Percentiles rank a stretch among this genome's conserved stretches.
Evolutionary conservation across 768 basidiomycete species (phyloP).

Genomic region (Boletales sp.): DNA sequence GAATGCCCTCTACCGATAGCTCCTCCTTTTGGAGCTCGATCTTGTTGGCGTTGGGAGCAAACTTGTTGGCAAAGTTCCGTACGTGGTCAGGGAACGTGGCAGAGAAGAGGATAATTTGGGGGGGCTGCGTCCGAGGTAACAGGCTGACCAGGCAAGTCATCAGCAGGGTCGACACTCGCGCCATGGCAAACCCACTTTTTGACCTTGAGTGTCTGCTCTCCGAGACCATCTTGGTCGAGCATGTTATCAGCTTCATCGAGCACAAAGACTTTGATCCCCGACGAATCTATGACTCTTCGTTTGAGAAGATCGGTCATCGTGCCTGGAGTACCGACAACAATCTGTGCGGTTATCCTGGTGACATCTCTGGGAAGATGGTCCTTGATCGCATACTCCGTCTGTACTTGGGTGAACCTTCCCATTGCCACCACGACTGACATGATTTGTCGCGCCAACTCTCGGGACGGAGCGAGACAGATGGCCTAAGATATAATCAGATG

Average conservation of each 20-base stretch:
- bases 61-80: conserved; percentile 85
- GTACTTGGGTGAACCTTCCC: conserved; percentile 92
- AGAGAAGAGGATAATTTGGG: conserved; percentile 94
- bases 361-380: conserved; percentile 70
- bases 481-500: conserved; percentile 49
- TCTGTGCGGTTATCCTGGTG: conserved; percentile 74
- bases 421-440: conserved; percentile 92
- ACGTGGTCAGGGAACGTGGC: conserved; percentile 97
- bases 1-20: conserved; percentile 88
- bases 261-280: conserved; percentile 86
- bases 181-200: conserved; percentile 67
- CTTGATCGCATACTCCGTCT: conserved; percentile 95
- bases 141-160: conserved; percentile 38
- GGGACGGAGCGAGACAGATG: conserved; percentile 94
- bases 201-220: conserved; percentile 89
- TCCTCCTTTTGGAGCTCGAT: conserved; percentile 94
- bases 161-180: conserved; percentile 3
- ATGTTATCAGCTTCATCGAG: conserved; percentile 99
- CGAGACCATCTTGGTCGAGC: conserved; percentile 91
- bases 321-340: conserved; percentile 95
- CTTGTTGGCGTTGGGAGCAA: conserved; percentile 94
- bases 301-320: conserved; percentile 88
- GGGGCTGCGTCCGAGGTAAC: conserved; percentile 49
- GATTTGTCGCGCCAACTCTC: conserved; percentile 96
- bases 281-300: conserved; percentile 73